phyloP scores from a whole-genome alignment of 805 yeast species.

The Zygosaccharomyces kombuchaensis region DNA sequence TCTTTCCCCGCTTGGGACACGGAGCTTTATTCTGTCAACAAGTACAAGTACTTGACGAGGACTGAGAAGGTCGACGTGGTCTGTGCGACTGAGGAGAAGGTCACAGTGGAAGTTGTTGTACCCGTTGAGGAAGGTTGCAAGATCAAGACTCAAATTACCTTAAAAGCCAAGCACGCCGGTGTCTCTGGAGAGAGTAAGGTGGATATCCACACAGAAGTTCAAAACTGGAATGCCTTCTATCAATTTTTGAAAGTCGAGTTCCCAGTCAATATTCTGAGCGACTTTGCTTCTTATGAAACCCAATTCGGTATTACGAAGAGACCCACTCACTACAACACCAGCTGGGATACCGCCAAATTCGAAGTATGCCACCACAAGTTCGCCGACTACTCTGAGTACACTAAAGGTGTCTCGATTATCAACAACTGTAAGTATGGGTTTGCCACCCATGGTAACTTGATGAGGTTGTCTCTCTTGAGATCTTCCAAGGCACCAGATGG shows the following conservation, averaged over 20 bases:
- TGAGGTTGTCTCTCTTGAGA: constrained; percentile 81
- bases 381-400: constrained; percentile 83
- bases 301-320: constrained; percentile 89
- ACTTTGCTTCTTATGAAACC: constrained; percentile 83
- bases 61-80: constrained; percentile 35
- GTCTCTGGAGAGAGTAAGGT: constrained; percentile 40
- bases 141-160: constrained; percentile 64
- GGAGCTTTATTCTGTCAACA: constrained; percentile 79
- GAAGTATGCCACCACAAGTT: constrained; percentile 94
- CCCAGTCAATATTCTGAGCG: constrained; percentile 77
- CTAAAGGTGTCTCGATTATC: constrained; percentile 80
- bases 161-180: constrained; percentile 44
- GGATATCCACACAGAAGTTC: constrained; percentile 56
- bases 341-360: constrained; percentile 96
- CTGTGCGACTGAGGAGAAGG: constrained; percentile 47
- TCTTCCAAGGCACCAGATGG: constrained; percentile 95
- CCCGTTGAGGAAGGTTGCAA: constrained; percentile 53
- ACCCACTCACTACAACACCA: constrained; percentile 91
- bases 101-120: constrained; percentile 60
- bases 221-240: constrained; percentile 79
- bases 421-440: constrained; percentile 91
- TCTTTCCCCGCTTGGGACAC: constrained; percentile 98
- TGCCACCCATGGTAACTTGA: constrained; percentile 85
- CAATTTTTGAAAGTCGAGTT: constrained; percentile 92
- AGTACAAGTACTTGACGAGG: constrained; percentile 47